Evolutionary conservation across 805 yeast genomes (phyloP).

Genomic region (Saccharomycopsis lassenensis): DNA sequence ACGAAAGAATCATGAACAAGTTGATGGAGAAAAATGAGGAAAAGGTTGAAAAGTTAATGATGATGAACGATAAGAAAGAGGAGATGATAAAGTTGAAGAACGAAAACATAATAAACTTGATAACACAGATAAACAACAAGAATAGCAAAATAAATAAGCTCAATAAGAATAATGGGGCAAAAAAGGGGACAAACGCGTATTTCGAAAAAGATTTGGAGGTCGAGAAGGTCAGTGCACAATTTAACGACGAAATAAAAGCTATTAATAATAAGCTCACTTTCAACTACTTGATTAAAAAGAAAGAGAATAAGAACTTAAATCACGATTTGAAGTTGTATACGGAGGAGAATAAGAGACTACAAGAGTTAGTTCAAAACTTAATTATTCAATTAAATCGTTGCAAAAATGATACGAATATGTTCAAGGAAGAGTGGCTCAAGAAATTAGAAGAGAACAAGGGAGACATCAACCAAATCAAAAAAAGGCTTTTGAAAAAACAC

Average conservation of each 20-base stretch:
- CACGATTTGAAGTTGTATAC: constrained; percentile 7
- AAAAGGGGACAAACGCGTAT: neutral
- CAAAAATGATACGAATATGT: constrained; percentile 4
- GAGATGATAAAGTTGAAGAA: constrained; percentile 6
- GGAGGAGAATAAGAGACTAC: constrained; percentile 12
- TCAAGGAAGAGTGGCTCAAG: constrained; percentile 11
- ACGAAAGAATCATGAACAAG: too few relatives aligned
- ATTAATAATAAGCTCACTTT: constrained; percentile 8
- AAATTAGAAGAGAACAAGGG: constrained; percentile 1
- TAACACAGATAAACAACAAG: neutral
- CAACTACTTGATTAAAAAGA: constrained; percentile 7
- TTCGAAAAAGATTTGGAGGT: neutral
- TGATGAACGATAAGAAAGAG: constrained; percentile 3
- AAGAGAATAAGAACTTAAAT: constrained; percentile 11
- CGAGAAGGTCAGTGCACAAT: constrained; percentile 1
- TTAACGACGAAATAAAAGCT: constrained; percentile 4
- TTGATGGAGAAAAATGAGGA: too few relatives aligned
- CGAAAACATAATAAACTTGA: constrained; percentile 4
- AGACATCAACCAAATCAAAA: constrained; percentile 9
- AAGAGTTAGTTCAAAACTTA: constrained; percentile 4
- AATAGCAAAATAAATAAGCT: constrained; percentile 5
- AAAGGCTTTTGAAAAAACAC: constrained; percentile 12
- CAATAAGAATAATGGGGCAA: neutral
- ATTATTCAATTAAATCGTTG: constrained; percentile 1
- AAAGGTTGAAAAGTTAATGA: too few relatives aligned